Conservation (phyloP, 305 asterid genomes). For the Fraxinus velutina region DNA sequence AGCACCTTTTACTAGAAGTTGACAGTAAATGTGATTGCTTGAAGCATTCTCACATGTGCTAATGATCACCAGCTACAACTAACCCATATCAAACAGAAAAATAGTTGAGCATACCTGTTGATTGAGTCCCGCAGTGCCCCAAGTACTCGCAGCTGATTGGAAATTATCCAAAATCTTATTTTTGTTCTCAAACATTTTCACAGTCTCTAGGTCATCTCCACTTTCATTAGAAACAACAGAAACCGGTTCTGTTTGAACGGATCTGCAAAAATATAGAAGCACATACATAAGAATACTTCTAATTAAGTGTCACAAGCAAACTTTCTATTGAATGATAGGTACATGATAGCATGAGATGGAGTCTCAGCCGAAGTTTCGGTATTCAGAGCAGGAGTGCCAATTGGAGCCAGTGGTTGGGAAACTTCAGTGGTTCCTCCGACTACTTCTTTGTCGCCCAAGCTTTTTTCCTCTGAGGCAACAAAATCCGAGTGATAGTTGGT, state of each 20-base stretch:
- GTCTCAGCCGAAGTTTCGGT: constrained; percentile 43
- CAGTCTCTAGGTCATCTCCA: constrained; percentile 45
- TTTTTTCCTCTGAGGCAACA: constrained; percentile 48
- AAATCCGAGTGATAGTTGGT: constrained; percentile 34
- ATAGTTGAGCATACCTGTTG: constrained; percentile 37
- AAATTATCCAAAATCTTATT: constrained; percentile 41
- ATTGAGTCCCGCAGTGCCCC: constrained; percentile 43
- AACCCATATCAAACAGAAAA: constrained; percentile 7
- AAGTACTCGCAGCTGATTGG: constrained; percentile 37
- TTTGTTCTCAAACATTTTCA: constrained; percentile 53
- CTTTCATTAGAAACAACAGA: constrained; percentile 38
- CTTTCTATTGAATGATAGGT: constrained; percentile 23
- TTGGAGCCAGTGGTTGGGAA: constrained; percentile 58
- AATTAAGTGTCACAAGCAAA: constrained; percentile 12
- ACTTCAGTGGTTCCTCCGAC: constrained; percentile 37
- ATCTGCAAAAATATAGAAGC: constrained; percentile 42
- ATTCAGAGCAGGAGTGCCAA: constrained; percentile 63
- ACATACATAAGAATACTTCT: constrained; percentile 19
- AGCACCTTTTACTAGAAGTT: neutral
- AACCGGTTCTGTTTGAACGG: constrained; percentile 37
- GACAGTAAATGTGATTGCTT: neutral
- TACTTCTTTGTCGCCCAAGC: constrained; percentile 40
- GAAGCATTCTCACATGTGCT: neutral
- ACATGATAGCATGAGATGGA: constrained; percentile 49
- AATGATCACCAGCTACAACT: constrained; percentile 9